A percentile compares a stretch with the other conserved stretches of the same genome.
Conservation (phyloP, 2,329 filamentous ascomycete genomes). For the Pochonia chlamydosporia region DNA sequence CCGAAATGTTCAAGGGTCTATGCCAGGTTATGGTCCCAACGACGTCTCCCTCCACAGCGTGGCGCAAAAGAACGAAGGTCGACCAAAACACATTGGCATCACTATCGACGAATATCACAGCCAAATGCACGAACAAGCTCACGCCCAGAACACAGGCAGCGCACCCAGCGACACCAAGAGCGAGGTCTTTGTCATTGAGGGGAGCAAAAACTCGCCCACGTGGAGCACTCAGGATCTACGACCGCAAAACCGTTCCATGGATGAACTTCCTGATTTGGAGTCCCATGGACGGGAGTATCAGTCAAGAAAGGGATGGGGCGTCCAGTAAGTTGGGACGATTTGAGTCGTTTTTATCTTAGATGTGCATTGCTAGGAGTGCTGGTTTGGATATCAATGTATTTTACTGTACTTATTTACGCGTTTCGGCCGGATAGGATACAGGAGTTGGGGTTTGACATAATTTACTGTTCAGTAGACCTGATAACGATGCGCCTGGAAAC, state of each 20-base stretch:
- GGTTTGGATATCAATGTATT: slow-evolving; percentile 5
- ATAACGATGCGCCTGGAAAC: too few relatives aligned
- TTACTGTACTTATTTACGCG: background rate
- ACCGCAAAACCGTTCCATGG: slow-evolving; percentile 17
- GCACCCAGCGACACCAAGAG: slow-evolving; percentile 21
- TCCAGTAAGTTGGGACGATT: background rate
- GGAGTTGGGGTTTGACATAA: background rate
- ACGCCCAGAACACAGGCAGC: slow-evolving; percentile 1
- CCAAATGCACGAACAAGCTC: background rate
- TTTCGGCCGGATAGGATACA: background rate
- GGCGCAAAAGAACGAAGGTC: background rate
- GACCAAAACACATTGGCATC: slow-evolving; percentile 9
- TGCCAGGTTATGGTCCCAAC: slow-evolving; percentile 28
- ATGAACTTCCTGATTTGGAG: slow-evolving; percentile 25
- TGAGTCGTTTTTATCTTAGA: background rate
- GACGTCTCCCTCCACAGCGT: slow-evolving; percentile 30
- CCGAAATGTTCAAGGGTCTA: slow-evolving; percentile 14
- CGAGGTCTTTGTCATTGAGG: slow-evolving; percentile 31
- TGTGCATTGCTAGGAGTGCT: background rate
- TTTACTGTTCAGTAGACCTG: too few relatives aligned
- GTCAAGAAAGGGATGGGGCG: slow-evolving; percentile 18
- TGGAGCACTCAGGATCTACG: slow-evolving; percentile 16
- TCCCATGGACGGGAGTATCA: slow-evolving; percentile 16
- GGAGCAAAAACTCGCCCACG: slow-evolving; percentile 17
- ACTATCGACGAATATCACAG: slow-evolving; percentile 14